Base-by-base conservation (phyloP, 2,329 filamentous ascomycete species). In the Ceratocystis colombiana region DNA sequence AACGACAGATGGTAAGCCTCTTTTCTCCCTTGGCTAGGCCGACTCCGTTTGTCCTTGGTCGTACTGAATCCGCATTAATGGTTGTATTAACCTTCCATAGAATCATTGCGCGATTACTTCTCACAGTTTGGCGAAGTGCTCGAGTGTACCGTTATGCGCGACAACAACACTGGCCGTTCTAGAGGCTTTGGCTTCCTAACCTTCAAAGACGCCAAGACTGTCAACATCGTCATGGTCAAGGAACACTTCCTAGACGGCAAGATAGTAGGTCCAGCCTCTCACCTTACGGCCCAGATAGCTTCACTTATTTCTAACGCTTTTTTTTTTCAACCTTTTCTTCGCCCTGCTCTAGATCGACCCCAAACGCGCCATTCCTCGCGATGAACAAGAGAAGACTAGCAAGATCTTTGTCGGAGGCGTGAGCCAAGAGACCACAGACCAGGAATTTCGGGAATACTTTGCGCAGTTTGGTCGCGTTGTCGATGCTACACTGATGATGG, bases 161-260 rank as follows among this genome's bases (percentile, higher is more conserved):
- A 99, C 76, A 92, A 91, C 69, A 88, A 89, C 62, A 96, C 91
- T 8, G 94, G 94, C 55, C 87, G 94, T 69, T 97, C 94, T 37
- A 86, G 94, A 76, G 94, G 94, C 28, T 99, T 99, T 72, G 94
- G 94, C 37, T 99, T 99, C 77, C 81, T 99, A 69, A 99, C 94
- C 0, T 99, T 99, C 81, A 95, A 90, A 74, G 94, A 99, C 73
- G 88, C 94, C 61, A 96, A 96, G 79, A 96, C 90, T 3, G 94
- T 99, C 70, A 99, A 99, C 75, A 96, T 91, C 71, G 94, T 99
- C 70, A 99, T 99, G 94, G 94, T 99, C 69, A 99, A 99, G 78
- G 94, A 99, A 75, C 94, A 99, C 76, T 96, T 93, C 72, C 83
- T 99, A 25, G 94, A 99, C 74, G 94, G 94, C 69, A 99, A 99